Conservation (phyloP, 202 grass and related monocot genomes). For the Zizania palustris region DNA sequence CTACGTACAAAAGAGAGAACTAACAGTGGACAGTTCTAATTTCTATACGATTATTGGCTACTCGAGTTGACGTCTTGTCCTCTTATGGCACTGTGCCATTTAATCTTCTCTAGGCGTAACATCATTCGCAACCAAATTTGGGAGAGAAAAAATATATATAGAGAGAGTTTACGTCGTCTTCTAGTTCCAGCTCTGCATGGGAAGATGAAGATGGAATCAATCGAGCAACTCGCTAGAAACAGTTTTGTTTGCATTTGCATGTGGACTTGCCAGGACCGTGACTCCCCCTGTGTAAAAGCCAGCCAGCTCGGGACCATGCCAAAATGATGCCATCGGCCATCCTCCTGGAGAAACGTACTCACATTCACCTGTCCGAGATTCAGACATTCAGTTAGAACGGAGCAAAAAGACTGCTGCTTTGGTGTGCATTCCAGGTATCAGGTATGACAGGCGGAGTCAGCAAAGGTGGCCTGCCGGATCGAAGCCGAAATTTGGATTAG, state of each 20-base stretch:
- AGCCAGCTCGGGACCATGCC: neutral
- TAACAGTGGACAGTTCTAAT: neutral
- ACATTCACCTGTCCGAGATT: neutral
- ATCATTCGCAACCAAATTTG: neutral
- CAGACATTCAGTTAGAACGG: neutral
- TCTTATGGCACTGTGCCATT: neutral
- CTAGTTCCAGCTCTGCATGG: slow-evolving; percentile 10
- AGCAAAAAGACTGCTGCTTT: neutral
- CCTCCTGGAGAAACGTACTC: neutral
- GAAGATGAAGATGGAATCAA: slow-evolving; percentile 24
- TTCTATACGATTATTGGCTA: neutral
- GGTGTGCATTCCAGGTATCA: neutral
- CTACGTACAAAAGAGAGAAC: neutral
- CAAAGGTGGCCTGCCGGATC: too few species aligned
- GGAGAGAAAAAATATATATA: neutral
- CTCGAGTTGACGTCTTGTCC: slow-evolving; percentile 21
- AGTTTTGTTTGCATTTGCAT: slow-evolving; percentile 31
- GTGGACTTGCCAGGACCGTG: slow-evolving; percentile 35
- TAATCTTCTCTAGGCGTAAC: neutral
- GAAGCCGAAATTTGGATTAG: too few species aligned
- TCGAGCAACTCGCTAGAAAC: slow-evolving; percentile 32
- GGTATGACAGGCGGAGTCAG: neutral
- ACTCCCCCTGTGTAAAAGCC: neutral
- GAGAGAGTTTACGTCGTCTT: slow-evolving; percentile 10
- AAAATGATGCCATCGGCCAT: neutral